Percentiles rank a stretch among this genome's conserved stretches.
These are phyloP conservation scores for Phytophthora sp. DNA, from an alignment of 352 stramenopile genomes.

Conservation along the genomic window DNA sequence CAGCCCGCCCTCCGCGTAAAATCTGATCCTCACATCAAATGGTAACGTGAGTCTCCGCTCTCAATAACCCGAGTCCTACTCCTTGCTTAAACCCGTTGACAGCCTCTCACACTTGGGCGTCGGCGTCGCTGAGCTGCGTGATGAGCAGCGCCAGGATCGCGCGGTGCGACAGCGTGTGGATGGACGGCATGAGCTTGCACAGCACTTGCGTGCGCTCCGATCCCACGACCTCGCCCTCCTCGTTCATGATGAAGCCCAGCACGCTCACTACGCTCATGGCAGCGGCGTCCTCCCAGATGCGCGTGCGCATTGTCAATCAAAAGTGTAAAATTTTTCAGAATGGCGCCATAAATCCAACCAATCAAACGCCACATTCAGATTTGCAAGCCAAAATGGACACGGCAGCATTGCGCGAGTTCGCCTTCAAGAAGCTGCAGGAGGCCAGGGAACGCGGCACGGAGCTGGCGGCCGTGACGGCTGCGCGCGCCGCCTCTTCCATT, in stretches of 20 bases:
- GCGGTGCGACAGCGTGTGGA: constrained; percentile 80
- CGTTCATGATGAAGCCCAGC: constrained; percentile 83
- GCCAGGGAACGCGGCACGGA: constrained; percentile 67
- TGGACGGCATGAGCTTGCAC: constrained; percentile 85
- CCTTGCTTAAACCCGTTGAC: background rate
- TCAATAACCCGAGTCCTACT: background rate
- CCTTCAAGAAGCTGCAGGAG: constrained; percentile 78
- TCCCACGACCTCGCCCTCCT: constrained; percentile 77
- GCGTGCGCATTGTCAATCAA: constrained; percentile 55
- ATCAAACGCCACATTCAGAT: constrained; percentile 12
- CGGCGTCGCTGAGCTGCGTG: constrained; percentile 66
- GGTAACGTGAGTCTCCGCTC: background rate
- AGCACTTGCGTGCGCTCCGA: constrained; percentile 78
- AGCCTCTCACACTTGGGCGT: constrained; percentile 60
- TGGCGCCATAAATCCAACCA: constrained; percentile 12
- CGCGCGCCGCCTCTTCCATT: constrained; percentile 58
- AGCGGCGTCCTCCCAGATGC: constrained; percentile 79
- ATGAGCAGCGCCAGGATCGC: constrained; percentile 81
- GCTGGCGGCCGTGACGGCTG: constrained; percentile 56
- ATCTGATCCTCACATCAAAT: constrained; percentile 37
- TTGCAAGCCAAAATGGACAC: constrained; percentile 54
- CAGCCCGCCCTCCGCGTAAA: constrained; percentile 76
- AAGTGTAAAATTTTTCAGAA: too few species aligned
- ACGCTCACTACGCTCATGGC: constrained; percentile 86
- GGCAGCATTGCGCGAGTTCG: constrained; percentile 70